Percentiles rank a stretch among this genome's conserved stretches.
Evolutionary conservation across 2,329 filamentous ascomycete species (phyloP).

Genomic region (Alternaria viburni): DNA sequence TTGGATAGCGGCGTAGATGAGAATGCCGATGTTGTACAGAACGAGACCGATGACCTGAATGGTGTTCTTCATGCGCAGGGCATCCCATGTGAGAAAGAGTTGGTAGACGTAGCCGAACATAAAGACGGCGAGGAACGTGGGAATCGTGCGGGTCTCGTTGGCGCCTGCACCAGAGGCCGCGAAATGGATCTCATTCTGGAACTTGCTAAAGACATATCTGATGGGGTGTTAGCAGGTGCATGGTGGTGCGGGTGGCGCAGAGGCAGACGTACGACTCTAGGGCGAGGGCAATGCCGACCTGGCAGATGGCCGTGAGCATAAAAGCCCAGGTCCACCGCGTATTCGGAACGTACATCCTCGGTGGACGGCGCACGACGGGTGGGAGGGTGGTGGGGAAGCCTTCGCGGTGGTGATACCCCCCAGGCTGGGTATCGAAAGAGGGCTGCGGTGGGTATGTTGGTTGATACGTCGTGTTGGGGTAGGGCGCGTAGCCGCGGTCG

Average conservation of each 20-base stretch:
- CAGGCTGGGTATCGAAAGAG: conserved; percentile 55
- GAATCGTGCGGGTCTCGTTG: conserved; percentile 70
- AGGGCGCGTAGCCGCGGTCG: conserved; percentile 58
- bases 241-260: not conserved
- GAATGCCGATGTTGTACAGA: conserved; percentile 86
- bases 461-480: conserved; percentile 33
- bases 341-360: conserved; percentile 75
- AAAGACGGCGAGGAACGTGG: conserved; percentile 93
- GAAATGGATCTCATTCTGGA: conserved; percentile 67
- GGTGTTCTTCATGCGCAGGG: conserved; percentile 91
- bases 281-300: conserved; percentile 79
- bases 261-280: conserved; percentile 77
- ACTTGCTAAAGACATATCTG: conserved; percentile 89
- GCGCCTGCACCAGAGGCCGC: conserved; percentile 45
- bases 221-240: conserved; percentile 12
- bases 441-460: conserved; percentile 51
- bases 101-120: conserved; percentile 98
- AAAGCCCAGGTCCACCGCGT: conserved; percentile 90
- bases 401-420: conserved; percentile 56
- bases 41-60: conserved; percentile 98
- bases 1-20: conserved; percentile 93
- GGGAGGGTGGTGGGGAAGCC: conserved; percentile 52
- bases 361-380: conserved; percentile 39
- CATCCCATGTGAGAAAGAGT: conserved; percentile 88
- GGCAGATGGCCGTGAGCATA: conserved; percentile 72